Evolutionary conservation across 2,329 filamentous ascomycete genomes (phyloP).

Genomic region (Botrytis aclada): DNA sequence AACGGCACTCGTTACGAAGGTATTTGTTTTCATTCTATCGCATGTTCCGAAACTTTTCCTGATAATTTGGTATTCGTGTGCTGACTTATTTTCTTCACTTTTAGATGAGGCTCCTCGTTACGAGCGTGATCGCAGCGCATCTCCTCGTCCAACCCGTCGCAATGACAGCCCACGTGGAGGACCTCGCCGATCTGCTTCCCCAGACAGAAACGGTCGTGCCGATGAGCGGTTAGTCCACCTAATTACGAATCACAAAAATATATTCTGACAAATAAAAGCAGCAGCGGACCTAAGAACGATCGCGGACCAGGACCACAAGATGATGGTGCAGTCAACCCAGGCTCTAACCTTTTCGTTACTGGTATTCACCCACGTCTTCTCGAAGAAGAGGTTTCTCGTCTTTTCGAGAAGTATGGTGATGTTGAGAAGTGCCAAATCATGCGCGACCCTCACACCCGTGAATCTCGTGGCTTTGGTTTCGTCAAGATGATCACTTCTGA

Average conservation of each 20-base stretch:
- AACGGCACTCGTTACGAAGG: slow-evolving; percentile 65
- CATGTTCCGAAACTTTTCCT: neutral
- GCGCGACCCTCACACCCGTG: slow-evolving; percentile 96
- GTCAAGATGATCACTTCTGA: slow-evolving; percentile 98
- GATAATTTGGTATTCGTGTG: neutral
- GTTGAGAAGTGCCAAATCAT: slow-evolving; percentile 99
- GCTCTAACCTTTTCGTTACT: slow-evolving; percentile 98
- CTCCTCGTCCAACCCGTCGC: slow-evolving; percentile 55
- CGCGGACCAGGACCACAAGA: slow-evolving; percentile 54
- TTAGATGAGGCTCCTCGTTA: slow-evolving; percentile 64
- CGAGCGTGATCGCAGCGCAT: slow-evolving; percentile 65
- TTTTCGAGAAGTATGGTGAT: slow-evolving; percentile 98
- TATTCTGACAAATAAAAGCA: slow-evolving; percentile 17
- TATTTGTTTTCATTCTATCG: slow-evolving; percentile 39
- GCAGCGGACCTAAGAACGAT: slow-evolving; percentile 51
- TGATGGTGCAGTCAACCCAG: slow-evolving; percentile 81
- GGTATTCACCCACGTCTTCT: slow-evolving; percentile 91
- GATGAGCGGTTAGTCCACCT: slow-evolving; percentile 43
- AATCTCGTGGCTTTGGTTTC: slow-evolving; percentile 97
- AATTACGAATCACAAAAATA: slow-evolving; percentile 3
- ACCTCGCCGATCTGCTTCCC: slow-evolving; percentile 62
- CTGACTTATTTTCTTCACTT: slow-evolving; percentile 26
- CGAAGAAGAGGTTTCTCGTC: slow-evolving; percentile 85
- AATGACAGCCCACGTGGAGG: slow-evolving; percentile 56
- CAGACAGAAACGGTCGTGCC: slow-evolving; percentile 49